phyloP scores from a whole-genome alignment of 495 filamentous ascomycete species.

The Emericellopsis terricola region DNA sequence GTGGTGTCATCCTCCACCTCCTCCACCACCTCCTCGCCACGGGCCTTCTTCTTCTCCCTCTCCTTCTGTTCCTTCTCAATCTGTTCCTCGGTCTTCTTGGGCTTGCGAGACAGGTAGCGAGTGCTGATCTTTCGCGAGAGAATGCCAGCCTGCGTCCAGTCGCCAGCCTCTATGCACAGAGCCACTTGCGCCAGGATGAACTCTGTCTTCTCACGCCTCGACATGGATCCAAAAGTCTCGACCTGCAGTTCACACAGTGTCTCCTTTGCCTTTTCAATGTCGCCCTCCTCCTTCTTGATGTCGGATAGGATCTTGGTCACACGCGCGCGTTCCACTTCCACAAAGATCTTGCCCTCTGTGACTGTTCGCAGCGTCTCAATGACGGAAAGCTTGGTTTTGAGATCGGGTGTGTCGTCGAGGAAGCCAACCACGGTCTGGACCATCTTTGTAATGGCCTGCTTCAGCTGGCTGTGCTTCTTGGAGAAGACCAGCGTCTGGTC shows the following conservation, averaged over 20 bases:
- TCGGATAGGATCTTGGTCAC: slow-evolving; percentile 87
- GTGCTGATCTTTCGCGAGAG: slow-evolving; percentile 94
- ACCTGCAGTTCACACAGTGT: slow-evolving; percentile 95
- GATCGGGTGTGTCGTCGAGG: slow-evolving; percentile 56
- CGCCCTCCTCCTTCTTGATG: slow-evolving; percentile 90
- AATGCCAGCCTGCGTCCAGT: slow-evolving; percentile 92
- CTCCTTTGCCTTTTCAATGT: slow-evolving; percentile 75
- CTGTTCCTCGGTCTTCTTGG: slow-evolving; percentile 73
- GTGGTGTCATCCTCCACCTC: slow-evolving; percentile 80
- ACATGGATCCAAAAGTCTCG: slow-evolving; percentile 98
- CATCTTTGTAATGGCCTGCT: slow-evolving; percentile 97
- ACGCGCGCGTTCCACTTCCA: slow-evolving; percentile 93
- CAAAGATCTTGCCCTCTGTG: slow-evolving; percentile 98
- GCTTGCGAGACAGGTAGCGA: slow-evolving; percentile 70
- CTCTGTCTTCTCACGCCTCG: slow-evolving; percentile 88
- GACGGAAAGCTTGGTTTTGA: slow-evolving; percentile 75
- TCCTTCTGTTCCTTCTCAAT: slow-evolving; percentile 78
- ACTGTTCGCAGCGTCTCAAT: slow-evolving; percentile 93
- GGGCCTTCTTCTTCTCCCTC: slow-evolving; percentile 55
- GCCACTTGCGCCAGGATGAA: slow-evolving; percentile 93
- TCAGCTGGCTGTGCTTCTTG: slow-evolving; percentile 99
- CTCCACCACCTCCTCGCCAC: slow-evolving; percentile 61
- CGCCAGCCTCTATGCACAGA: slow-evolving; percentile 84
- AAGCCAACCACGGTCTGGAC: slow-evolving; percentile 91
- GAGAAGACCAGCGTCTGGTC: slow-evolving; percentile 90